Evolutionary conservation across 2,329 filamentous ascomycete species (phyloP), one percentile per base, ranked within the genome.

Genomic region (Chrysoporthe austroafricana): DNA sequence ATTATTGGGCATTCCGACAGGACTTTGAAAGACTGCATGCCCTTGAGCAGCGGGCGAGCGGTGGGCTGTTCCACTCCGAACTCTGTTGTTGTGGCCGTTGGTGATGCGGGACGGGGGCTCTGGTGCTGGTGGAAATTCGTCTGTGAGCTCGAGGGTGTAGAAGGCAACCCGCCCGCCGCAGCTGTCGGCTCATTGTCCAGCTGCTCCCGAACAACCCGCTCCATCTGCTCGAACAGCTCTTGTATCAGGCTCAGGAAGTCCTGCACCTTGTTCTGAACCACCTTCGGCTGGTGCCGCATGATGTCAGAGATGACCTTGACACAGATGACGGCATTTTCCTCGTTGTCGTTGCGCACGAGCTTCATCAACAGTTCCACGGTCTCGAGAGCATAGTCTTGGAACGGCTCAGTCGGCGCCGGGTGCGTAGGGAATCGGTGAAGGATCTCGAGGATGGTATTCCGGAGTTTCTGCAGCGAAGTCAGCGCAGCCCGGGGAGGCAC

Each of bases 11-110:
- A 99, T 78, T 99, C 96, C 1, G 95, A 94, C 4, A 99, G 86
- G 34, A 99, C 95, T 79, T 98, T 99, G 86, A 99, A 99, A 0
- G 96, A 99, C 77, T 97, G 93, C 93, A 97, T 97, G 42, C 96
- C 96, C 79, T 93, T 97, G 65, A 94, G 83, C 44, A 99, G 80
- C 61, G 93, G 91, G 68, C 94, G 89, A 66, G 88, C 89, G 8
- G 81, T 93, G 73, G 94, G 91, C 75, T 95, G 93, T 73, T 97
- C 94, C 16, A 89, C 86, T 6, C 90, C 93, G 62, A 97, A 86
- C 70, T 98, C 96, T 21, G 90, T 86, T 3, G 92, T 88, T 0
- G 93, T 91, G 2, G 92, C 90, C 9, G 94, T 91, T 4, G 96
- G 96, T 3, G 96, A 99, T 64, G 91, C 94, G 4, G 96, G 95